phyloP scores from a whole-genome alignment of 2,329 filamentous ascomycete genomes.

The Camillea tinctor region DNA sequence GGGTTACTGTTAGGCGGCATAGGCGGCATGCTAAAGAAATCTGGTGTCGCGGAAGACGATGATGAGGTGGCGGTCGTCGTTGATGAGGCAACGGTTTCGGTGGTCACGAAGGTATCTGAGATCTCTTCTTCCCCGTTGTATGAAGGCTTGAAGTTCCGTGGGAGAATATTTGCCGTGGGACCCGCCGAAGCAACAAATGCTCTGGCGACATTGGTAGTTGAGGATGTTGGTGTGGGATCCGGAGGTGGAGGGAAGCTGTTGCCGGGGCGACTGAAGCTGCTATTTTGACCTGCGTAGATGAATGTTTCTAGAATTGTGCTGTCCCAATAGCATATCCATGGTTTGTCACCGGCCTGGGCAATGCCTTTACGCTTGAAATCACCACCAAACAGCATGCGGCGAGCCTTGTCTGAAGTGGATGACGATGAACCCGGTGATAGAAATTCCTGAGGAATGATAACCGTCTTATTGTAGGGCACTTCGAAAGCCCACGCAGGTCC shows the following conservation, averaged over 20 bases:
- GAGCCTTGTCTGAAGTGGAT: conserved; percentile 11
- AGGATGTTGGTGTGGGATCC: conserved; percentile 11
- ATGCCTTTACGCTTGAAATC: conserved; percentile 40
- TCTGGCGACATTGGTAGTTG: background rate
- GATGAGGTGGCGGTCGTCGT: conserved; percentile 3
- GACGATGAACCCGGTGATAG: conserved; percentile 18
- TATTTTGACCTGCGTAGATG: conserved; percentile 55
- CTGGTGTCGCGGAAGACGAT: conserved; percentile 5
- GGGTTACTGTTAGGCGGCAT: conserved; percentile 23
- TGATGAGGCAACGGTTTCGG: background rate
- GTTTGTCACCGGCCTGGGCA: conserved; percentile 47
- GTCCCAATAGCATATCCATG: conserved; percentile 61
- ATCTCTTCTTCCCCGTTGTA: background rate
- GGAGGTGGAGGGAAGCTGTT: conserved; percentile 7
- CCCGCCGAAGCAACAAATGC: background rate
- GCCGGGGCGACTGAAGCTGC: conserved; percentile 34
- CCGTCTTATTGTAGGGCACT: conserved; percentile 54
- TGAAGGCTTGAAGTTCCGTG: background rate
- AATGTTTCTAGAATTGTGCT: conserved; percentile 55
- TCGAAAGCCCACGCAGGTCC: conserved; percentile 57
- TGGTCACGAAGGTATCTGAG: background rate
- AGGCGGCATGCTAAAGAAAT: conserved; percentile 11
- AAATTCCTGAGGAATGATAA: conserved; percentile 49
- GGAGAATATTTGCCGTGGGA: background rate
- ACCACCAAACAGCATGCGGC: conserved; percentile 26